Evolutionary conservation across 306 rosid genomes (phyloP), one percentile per base, ranked within the genome.

Genomic region (Abrus precatorius): DNA sequence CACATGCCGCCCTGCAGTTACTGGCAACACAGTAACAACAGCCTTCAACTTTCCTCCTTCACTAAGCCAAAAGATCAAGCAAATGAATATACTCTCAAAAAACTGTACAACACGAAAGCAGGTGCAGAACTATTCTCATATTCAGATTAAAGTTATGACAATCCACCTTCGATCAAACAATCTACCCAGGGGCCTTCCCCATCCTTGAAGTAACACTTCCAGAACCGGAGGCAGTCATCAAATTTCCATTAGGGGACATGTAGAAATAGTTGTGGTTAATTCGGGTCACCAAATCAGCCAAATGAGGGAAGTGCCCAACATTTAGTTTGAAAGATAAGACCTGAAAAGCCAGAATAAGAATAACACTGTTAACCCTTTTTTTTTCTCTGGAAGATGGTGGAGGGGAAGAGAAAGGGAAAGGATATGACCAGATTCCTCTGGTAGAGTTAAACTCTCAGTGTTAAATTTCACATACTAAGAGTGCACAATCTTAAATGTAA

Each of bases 221-320:
- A 13, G 96, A 79, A 85, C 84, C 67, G 5, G 92, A 93, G 30
- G 85, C 86, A 85, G 95, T 87, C 95, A 82, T 88, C 80, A 93
- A 64, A 91, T 90, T 93, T 67, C 99, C 99, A 81, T 81, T 86
- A 72, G 90, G 91, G 52, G 99, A 90, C 98, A 95, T 93, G 85
- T 95, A 95, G 83, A 90, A 95, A 79, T 93, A 85, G 87, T 93
- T 95, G 84, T 95, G 91, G 82, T 95, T 95, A 81, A 95, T 95
- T 83, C 99, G 85, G 32, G 98, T 93, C 63, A 95, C 98, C 87
- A 95, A 84, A 85, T 95, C 99, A 65, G 97, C 99, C 82, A 95
- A 84, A 87, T 95, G 98, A 66, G 99, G 99, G 48, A 95, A 95
- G 89, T 93, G 92, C 33, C 99, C 99, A 48, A 95, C 95, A 67